Percentiles rank a stretch among this genome's conserved stretches.
Conservation (phyloP, 2,329 filamentous ascomycete species). For the Fusarium concolor region DNA sequence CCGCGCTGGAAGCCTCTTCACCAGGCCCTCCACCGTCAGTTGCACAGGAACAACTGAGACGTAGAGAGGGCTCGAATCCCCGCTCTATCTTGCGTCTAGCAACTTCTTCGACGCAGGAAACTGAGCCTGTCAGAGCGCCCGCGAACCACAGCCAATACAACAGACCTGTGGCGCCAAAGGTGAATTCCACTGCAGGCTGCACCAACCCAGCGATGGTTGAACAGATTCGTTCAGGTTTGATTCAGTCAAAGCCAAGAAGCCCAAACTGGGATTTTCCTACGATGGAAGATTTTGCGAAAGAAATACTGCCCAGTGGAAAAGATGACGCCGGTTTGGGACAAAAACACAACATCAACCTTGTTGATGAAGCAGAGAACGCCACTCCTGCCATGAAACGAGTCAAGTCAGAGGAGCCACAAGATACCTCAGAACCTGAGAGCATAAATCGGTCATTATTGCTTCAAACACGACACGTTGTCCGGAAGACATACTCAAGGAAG, state of each 20-base stretch:
- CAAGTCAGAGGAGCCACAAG: constrained; percentile 22
- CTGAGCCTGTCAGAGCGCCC: not conserved
- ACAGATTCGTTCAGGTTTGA: constrained; percentile 45
- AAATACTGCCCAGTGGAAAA: constrained; percentile 6
- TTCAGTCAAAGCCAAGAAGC: constrained; percentile 18
- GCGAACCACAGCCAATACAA: constrained; percentile 42
- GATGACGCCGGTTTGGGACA: not conserved
- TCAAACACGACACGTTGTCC: not conserved
- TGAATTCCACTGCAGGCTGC: not conserved
- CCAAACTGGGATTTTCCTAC: constrained; percentile 38
- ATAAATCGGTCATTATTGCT: not conserved
- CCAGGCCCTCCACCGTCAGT: constrained; percentile 49
- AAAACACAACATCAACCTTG: not conserved
- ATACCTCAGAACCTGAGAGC: not conserved
- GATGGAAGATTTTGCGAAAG: constrained; percentile 45
- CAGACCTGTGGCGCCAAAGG: constrained; percentile 33
- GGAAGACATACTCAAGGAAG: constrained; percentile 28
- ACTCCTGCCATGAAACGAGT: constrained; percentile 20
- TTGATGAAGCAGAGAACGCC: constrained; percentile 1
- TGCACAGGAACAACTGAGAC: constrained; percentile 52
- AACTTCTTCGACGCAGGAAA: constrained; percentile 19
- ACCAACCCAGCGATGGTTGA: constrained; percentile 42
- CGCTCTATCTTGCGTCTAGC: constrained; percentile 53
- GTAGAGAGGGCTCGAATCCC: constrained; percentile 47
- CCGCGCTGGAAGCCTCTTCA: constrained; percentile 34